These are phyloP conservation scores for Fusarium robinianum DNA, from an alignment of 2,329 filamentous ascomycete genomes.

Conservation along the genomic window DNA sequence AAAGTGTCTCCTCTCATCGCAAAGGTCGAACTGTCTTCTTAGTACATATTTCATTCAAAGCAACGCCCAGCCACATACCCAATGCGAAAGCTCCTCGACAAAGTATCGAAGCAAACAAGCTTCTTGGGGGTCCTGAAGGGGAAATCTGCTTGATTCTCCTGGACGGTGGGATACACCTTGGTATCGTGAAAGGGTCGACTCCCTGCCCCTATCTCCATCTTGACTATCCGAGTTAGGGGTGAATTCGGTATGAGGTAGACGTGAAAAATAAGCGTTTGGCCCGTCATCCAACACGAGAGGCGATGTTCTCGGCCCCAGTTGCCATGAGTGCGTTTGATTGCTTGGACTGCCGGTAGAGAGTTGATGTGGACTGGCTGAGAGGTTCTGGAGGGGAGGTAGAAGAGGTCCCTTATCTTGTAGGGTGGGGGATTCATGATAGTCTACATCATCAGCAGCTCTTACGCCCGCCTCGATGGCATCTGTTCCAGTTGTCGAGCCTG, in stretches of 20 bases:
- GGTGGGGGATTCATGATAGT: constrained; percentile 6
- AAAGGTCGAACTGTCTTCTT: constrained; percentile 44
- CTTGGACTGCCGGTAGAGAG: constrained; percentile 5
- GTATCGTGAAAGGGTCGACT: constrained; percentile 14
- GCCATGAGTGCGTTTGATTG: constrained; percentile 19
- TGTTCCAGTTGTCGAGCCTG: background rate
- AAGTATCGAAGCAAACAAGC: constrained; percentile 47
- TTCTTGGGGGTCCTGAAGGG: constrained; percentile 43
- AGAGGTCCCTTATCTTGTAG: constrained; percentile 3
- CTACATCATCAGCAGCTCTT: background rate
- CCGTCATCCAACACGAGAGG: constrained; percentile 13
- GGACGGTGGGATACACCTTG: constrained; percentile 9
- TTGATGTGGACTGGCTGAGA: constrained; percentile 3
- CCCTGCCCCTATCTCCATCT: background rate
- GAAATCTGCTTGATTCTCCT: constrained; percentile 31
- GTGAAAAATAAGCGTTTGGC: constrained; percentile 13
- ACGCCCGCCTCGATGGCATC: background rate
- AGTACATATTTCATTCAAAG: background rate
- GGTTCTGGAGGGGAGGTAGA: background rate
- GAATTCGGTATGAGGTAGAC: constrained; percentile 2
- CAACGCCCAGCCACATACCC: constrained; percentile 34
- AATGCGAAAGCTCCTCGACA: constrained; percentile 47
- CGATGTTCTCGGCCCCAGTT: constrained; percentile 14
- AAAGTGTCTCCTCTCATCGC: constrained; percentile 47
- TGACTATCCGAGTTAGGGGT: background rate